Conservation (phyloP, 768 basidiomycete species). For the Solioccasus polychromus region DNA sequence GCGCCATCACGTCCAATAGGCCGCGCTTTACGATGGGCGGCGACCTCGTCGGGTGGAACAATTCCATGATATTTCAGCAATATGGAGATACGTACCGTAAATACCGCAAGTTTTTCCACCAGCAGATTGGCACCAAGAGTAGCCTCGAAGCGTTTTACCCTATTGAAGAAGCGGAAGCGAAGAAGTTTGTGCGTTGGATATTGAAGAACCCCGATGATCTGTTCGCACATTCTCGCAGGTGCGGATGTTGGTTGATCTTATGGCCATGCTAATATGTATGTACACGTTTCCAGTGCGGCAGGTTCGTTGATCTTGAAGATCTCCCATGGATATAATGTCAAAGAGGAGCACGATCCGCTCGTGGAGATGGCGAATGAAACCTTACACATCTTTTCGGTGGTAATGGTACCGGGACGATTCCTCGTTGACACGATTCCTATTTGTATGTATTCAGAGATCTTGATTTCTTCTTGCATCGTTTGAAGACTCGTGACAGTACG, state of each 20-base stretch:
- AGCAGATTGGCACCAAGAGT: slow-evolving; percentile 8
- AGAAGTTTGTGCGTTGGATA: neutral
- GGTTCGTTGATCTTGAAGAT: slow-evolving; percentile 34
- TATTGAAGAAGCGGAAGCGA: slow-evolving; percentile 3
- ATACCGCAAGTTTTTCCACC: slow-evolving; percentile 8
- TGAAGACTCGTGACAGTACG: slow-evolving; percentile 1
- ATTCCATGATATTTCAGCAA: slow-evolving; percentile 2
- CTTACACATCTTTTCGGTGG: slow-evolving; percentile 9
- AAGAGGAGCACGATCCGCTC: slow-evolving; percentile 31
- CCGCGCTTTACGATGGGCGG: slow-evolving; percentile 10
- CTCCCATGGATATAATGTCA: slow-evolving; percentile 36
- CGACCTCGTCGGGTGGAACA: slow-evolving; percentile 20
- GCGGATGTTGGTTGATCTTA: neutral
- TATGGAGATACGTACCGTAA: slow-evolving; percentile 6
- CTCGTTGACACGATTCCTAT: slow-evolving; percentile 8
- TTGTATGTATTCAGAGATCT: neutral
- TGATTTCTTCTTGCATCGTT: neutral
- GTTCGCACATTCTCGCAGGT: slow-evolving; percentile 7
- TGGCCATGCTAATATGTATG: neutral
- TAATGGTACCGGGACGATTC: slow-evolving; percentile 7
- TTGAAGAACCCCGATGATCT: slow-evolving; percentile 2
- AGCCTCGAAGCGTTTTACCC: slow-evolving; percentile 4
- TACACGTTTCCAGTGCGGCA: slow-evolving; percentile 29
- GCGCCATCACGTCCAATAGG: slow-evolving; percentile 4
- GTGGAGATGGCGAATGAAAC: slow-evolving; percentile 28